Evolutionary conservation across 2,329 filamentous ascomycete species (phyloP).

Genomic region (Colletotrichum sp.): DNA sequence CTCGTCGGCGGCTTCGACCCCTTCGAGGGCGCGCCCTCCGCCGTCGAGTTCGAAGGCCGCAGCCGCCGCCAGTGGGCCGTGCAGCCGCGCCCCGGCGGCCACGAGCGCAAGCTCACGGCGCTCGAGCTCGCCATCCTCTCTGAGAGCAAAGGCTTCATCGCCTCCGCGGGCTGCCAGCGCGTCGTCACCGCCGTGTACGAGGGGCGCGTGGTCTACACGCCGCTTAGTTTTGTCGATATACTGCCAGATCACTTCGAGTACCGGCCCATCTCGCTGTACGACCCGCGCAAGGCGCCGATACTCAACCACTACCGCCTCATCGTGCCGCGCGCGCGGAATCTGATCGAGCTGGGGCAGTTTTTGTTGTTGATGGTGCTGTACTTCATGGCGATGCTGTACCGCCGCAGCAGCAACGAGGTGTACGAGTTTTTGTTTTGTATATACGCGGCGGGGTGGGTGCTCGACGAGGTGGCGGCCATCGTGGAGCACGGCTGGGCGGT

Average conservation of each 20-base stretch:
- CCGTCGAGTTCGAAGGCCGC: constrained; percentile 47
- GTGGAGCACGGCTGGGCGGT: constrained; percentile 71
- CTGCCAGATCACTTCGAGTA: constrained; percentile 76
- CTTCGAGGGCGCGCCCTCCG: constrained; percentile 69
- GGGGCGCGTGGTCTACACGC: constrained; percentile 73
- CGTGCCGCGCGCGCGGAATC: constrained; percentile 70
- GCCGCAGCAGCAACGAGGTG: constrained; percentile 51
- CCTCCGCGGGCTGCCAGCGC: constrained; percentile 69
- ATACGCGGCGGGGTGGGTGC: constrained; percentile 70
- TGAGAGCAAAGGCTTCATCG: constrained; percentile 71
- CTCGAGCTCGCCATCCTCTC: constrained; percentile 76
- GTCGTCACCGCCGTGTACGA: constrained; percentile 74
- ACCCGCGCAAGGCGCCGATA: constrained; percentile 67
- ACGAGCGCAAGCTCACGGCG: constrained; percentile 65
- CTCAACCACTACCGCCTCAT: constrained; percentile 76
- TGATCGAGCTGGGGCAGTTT: constrained; percentile 71
- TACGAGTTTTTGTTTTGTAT: constrained; percentile 67
- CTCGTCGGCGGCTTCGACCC: constrained; percentile 75
- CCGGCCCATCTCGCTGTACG: constrained; percentile 72
- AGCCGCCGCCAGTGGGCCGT: constrained; percentile 38
- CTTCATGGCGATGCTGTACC: constrained; percentile 65
- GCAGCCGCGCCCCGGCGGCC: constrained; percentile 37
- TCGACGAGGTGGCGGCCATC: constrained; percentile 69
- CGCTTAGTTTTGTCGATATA: constrained; percentile 73
- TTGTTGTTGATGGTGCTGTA: constrained; percentile 67